These are phyloP conservation scores for Exophiala phaeomuriformis DNA, from an alignment of 2,329 filamentous ascomycete genomes.

Conservation along the genomic window DNA sequence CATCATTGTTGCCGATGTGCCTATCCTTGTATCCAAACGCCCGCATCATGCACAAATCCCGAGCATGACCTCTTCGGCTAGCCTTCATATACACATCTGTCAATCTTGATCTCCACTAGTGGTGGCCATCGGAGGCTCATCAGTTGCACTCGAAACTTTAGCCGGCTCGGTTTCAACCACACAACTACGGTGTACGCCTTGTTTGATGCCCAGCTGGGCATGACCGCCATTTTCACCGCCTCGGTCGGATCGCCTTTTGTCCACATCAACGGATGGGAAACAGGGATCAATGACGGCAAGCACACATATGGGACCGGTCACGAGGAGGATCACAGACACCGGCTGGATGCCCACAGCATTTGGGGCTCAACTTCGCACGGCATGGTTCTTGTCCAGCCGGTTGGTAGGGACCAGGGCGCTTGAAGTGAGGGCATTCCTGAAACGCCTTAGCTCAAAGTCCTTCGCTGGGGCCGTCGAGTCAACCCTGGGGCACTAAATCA, in stretches of 20 bases:
- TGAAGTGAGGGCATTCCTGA: constrained; percentile 15
- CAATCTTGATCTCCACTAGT: background rate
- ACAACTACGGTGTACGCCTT: background rate
- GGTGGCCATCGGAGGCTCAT: background rate
- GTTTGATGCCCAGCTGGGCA: constrained; percentile 13
- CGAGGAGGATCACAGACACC: constrained; percentile 1
- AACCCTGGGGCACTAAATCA: constrained; percentile 13
- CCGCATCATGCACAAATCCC: background rate
- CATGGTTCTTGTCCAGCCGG: background rate
- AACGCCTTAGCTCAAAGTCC: constrained; percentile 11
- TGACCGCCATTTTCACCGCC: constrained; percentile 24
- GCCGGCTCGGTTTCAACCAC: background rate
- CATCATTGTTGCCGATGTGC: too few species aligned
- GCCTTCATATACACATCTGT: background rate
- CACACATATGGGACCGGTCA: background rate
- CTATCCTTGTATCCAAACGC: background rate
- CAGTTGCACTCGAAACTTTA: background rate
- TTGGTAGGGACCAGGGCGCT: constrained; percentile 1
- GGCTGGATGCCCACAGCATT: background rate
- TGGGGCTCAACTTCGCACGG: background rate
- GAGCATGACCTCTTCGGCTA: background rate
- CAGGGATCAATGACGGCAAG: constrained; percentile 2
- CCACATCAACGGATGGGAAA: background rate
- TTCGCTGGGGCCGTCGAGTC: constrained; percentile 5
- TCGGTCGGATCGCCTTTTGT: background rate